Evolutionary conservation across 2,329 filamentous ascomycete genomes (phyloP).

Genomic region (Fusarium azukiicola): DNA sequence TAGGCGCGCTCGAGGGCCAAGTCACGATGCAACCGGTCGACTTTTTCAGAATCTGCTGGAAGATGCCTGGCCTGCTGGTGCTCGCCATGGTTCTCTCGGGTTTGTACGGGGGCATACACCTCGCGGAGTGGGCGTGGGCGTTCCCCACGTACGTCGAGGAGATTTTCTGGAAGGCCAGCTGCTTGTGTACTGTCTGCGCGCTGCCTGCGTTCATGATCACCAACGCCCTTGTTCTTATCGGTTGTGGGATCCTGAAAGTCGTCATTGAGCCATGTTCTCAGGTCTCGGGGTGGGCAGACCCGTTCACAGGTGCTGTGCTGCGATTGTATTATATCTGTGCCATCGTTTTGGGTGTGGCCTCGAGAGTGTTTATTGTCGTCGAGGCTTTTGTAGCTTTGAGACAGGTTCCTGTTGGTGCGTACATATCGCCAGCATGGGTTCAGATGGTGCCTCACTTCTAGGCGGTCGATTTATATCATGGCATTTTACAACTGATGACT

Average conservation of each 20-base stretch:
- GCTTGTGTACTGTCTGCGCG: background rate
- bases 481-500: too few species aligned
- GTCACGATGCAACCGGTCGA: background rate
- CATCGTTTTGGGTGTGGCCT: background rate
- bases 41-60: background rate
- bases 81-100: background rate
- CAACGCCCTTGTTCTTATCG: background rate
- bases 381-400: constrained; percentile 21
- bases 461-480: too few species aligned
- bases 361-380: constrained; percentile 17
- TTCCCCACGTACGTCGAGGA: constrained; percentile 4
- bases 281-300: background rate
- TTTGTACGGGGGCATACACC: background rate
- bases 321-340: background rate
- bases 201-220: background rate
- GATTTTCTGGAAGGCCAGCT: constrained; percentile 17
- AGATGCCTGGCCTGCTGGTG: background rate
- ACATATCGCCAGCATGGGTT: constrained; percentile 24
- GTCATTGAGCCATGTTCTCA: background rate
- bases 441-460: constrained; percentile 31
- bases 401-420: constrained; percentile 23
- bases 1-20: background rate
- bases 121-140: background rate
- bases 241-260: background rate
- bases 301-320: background rate